phyloP scores from a whole-genome alignment of 2,329 filamentous ascomycete genomes.

The Reticulascus tulasneorum region DNA sequence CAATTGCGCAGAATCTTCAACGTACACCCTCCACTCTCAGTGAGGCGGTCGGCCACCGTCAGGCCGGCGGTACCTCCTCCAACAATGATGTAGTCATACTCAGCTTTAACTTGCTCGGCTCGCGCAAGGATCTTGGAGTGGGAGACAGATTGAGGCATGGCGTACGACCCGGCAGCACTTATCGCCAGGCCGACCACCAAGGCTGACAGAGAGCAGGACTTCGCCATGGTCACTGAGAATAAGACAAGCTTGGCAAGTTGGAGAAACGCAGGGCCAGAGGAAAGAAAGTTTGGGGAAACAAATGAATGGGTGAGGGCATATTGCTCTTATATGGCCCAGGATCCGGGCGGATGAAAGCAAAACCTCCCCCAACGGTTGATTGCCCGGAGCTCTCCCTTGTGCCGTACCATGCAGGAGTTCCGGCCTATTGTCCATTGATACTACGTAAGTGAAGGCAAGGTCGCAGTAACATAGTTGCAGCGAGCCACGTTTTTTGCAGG shows the following conservation, averaged over 20 bases:
- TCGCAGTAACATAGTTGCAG: too few relatives aligned
- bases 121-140: constrained; percentile 2
- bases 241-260: not conserved
- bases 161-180: not conserved
- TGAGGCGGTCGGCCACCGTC: constrained; percentile 15
- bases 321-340: too few relatives aligned
- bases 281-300: too few relatives aligned
- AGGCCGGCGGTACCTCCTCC: constrained; percentile 16
- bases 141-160: constrained; percentile 1
- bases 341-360: too few relatives aligned
- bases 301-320: too few relatives aligned
- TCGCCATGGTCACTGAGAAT: not conserved
- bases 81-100: constrained; percentile 19
- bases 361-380: too few relatives aligned
- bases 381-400: too few relatives aligned
- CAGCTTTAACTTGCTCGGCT: constrained; percentile 6
- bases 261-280: not conserved
- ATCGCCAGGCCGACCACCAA: not conserved
- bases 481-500: too few relatives aligned
- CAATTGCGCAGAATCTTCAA: not conserved
- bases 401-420: too few relatives aligned
- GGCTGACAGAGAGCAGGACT: not conserved
- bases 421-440: too few relatives aligned
- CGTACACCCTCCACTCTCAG: constrained; percentile 15
- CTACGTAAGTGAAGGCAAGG: too few relatives aligned